Conservation (phyloP, 495 filamentous ascomycete species). For the Xylaria castorea region DNA sequence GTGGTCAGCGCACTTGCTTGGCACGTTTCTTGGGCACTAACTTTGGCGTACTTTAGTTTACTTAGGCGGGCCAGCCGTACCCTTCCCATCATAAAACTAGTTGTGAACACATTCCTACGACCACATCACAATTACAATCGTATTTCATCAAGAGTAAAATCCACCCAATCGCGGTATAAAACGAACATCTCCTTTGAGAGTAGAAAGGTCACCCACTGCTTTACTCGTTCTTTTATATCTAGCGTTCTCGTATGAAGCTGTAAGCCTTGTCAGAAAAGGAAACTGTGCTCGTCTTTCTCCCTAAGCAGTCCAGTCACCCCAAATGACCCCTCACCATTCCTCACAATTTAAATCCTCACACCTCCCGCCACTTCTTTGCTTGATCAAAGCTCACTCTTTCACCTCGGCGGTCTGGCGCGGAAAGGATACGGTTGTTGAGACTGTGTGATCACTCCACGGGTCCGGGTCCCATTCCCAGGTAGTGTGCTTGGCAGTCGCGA, state of each 20-base stretch:
- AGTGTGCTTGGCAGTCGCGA: not conserved
- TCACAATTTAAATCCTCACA: not conserved
- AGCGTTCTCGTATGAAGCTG: not conserved
- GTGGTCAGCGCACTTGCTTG: slow-evolving; percentile 7
- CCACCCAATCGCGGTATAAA: not conserved
- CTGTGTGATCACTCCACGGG: slow-evolving; percentile 5
- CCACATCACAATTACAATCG: not conserved
- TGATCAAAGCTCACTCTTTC: not conserved
- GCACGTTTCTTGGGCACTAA: slow-evolving; percentile 1
- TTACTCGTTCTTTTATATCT: not conserved
- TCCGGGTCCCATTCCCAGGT: slow-evolving; percentile 2
- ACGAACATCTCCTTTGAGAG: not conserved
- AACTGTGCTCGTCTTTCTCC: not conserved
- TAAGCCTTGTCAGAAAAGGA: not conserved
- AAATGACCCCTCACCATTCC: not conserved
- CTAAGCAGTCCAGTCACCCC: not conserved
- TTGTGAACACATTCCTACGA: not conserved
- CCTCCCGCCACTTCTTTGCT: not conserved
- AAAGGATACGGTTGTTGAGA: not conserved
- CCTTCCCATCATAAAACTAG: not conserved
- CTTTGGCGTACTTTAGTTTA: not conserved
- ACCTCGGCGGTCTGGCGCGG: not conserved
- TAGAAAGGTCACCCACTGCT: not conserved
- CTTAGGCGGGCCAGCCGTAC: not conserved
- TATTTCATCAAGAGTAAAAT: not conserved